Evolutionary conservation across 768 basidiomycete species (phyloP), one percentile per base, ranked within the genome.

Genomic region (Serpula lacrymans): DNA sequence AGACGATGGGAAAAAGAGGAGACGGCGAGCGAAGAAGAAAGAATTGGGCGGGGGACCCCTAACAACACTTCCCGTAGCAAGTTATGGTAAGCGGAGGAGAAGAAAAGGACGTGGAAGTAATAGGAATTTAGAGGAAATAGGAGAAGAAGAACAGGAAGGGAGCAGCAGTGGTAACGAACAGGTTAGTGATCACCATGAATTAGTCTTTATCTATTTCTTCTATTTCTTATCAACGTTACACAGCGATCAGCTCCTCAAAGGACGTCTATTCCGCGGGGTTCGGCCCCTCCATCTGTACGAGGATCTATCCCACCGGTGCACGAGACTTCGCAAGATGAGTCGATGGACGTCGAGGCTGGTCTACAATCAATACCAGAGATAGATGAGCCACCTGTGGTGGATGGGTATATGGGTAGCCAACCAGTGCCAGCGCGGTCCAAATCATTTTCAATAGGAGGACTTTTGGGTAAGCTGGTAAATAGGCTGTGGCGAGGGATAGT

Each of bases 321-420:
- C 54, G 47, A 33, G 32, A n/a, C n/a, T n/a, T 8, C 34, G 36
- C 39, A 58, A 11, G 51, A 63, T n/a, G 44, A 52, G 8, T 53
- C 58, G 6, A 48, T 56, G 26, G 68, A 75, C 18, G 60, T 70
- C 22, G 77, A 78, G 42, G 68, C 72, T 47, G 73, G 76, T 2
- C 70, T 88, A 20, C 64, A 75, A 17, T 75, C 81, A 6, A 84
- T 88, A 51, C 68, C 74, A 5, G 86, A 88, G 65, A 67, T 70
- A 21, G 78, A 87, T 3, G 83, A 85, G 53, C 69, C 61, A 20
- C 54, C 57, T 13, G 39, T 36, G 12, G 54, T 62, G 42, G 52
- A 53, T 35, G 62, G 59, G 29, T 33, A 58, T 20, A 37, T 44
- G 36, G 45, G 62, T 36, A 54, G 46, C 20, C 50, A 53, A 37